A percentile compares a stretch with the other conserved stretches of the same genome.
These are phyloP conservation scores for Globisporangium camurandrum DNA, from an alignment of 352 stramenopile genomes.

Conservation along the genomic window DNA sequence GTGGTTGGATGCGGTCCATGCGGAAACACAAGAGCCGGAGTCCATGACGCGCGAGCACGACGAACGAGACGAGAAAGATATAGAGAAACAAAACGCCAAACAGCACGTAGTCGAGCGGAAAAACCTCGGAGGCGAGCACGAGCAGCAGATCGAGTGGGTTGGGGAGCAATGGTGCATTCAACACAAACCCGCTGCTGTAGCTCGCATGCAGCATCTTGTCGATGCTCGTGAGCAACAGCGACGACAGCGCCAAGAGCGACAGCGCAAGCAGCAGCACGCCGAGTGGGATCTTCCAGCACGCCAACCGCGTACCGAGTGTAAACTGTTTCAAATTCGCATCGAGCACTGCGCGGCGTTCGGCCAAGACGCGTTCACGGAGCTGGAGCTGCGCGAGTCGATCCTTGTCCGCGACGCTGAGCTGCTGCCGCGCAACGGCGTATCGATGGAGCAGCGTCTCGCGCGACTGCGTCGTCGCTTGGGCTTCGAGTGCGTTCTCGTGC, in stretches of 20 bases:
- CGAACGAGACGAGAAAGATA: constrained; percentile 68
- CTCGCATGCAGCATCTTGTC: constrained; percentile 75
- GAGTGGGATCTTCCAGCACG: constrained; percentile 66
- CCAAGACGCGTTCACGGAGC: constrained; percentile 54
- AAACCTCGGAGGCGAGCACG: constrained; percentile 62
- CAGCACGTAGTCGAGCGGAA: constrained; percentile 79
- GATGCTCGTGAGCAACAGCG: constrained; percentile 70
- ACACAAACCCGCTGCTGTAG: constrained; percentile 59
- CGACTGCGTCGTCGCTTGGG: constrained; percentile 55
- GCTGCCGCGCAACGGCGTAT: constrained; percentile 50
- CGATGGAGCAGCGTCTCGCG: constrained; percentile 61
- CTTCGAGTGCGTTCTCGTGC: constrained; percentile 67
- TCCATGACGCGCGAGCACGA: constrained; percentile 67
- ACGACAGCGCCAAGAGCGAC: constrained; percentile 60
- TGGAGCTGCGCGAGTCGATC: constrained; percentile 70
- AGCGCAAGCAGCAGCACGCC: constrained; percentile 51
- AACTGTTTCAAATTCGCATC: constrained; percentile 58
- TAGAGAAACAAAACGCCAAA: constrained; percentile 76
- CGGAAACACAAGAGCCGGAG: constrained; percentile 76
- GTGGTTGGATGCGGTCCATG: constrained; percentile 59
- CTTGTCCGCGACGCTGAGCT: constrained; percentile 62
- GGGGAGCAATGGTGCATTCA: constrained; percentile 52
- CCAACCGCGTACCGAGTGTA: constrained; percentile 27
- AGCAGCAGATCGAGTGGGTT: constrained; percentile 74
- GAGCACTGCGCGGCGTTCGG: constrained; percentile 59